These are phyloP conservation scores for Phycomyces blakesleeanus DNA, from an alignment of 192 early-diverging fungal genomes.

Conservation along the genomic window DNA sequence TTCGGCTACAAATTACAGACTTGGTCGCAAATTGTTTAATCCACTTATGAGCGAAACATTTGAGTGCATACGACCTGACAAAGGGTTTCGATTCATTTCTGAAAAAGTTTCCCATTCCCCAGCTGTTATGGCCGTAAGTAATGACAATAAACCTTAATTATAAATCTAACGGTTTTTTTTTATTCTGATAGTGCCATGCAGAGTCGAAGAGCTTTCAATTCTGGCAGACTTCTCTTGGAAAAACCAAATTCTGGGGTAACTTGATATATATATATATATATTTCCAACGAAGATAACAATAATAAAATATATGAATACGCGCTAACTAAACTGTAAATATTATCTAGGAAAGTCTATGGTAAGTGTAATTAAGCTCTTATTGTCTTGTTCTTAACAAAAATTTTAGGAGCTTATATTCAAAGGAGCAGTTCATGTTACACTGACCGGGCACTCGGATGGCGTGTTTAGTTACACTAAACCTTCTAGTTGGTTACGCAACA, in stretches of 20 bases:
- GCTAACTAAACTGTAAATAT: no score
- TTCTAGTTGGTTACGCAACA: constrained; percentile 90
- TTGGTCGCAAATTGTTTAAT: constrained; percentile 88
- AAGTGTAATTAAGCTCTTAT: no score
- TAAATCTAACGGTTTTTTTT: neutral
- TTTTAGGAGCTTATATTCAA: constrained; percentile 72
- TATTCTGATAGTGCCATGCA: constrained; percentile 62
- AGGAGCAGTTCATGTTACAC: constrained; percentile 77
- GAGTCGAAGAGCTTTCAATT: constrained; percentile 75
- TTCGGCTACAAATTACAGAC: constrained; percentile 77
- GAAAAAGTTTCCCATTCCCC: constrained; percentile 98
- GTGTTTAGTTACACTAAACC: constrained; percentile 87
- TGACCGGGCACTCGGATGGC: constrained; percentile 60
- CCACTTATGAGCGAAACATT: constrained; percentile 97
- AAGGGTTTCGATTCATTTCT: constrained; percentile 86
- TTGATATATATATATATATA: no score
- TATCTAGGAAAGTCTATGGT: no score
- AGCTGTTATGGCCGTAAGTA: constrained; percentile 72
- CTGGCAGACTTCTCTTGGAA: constrained; percentile 87
- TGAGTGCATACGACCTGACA: constrained; percentile 81
- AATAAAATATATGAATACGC: no score
- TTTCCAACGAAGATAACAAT: no score
- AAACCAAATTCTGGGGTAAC: constrained; percentile 98
- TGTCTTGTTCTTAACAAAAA: no score
- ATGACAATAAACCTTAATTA: neutral